phyloP scores from a whole-genome alignment of 2,329 filamentous ascomycete species.

The Aureobasidium zeae region DNA sequence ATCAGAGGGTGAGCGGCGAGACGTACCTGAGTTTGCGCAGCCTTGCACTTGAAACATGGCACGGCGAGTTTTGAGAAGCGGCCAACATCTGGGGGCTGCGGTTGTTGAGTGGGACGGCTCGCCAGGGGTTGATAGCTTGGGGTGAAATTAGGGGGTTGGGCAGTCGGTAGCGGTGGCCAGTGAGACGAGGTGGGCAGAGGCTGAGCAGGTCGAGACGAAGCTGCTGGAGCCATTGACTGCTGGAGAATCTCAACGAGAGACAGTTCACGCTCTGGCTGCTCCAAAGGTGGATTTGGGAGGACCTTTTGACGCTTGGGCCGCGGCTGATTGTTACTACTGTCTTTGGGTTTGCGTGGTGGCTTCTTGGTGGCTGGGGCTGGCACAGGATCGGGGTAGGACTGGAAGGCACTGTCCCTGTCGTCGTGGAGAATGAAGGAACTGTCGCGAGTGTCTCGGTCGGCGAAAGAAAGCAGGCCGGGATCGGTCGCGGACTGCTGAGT shows the following conservation, averaged over 20 bases:
- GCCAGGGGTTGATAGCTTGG: not conserved
- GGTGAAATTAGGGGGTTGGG: not conserved
- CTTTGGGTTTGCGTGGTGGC: conserved; percentile 6
- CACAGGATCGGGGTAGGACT: conserved; percentile 1
- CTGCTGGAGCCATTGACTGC: conserved; percentile 15
- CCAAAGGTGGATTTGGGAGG: not conserved
- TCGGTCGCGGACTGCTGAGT: not conserved
- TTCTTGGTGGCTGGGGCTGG: not conserved
- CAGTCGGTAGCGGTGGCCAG: not conserved
- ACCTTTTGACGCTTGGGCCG: conserved; percentile 12
- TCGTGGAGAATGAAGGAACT: not conserved
- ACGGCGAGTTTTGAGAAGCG: conserved; percentile 13
- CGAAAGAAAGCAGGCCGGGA: not conserved
- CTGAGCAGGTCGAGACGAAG: no score
- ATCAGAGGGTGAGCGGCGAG: no score
- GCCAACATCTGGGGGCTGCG: conserved; percentile 9
- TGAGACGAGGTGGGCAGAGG: not conserved
- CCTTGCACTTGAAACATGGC: conserved; percentile 16
- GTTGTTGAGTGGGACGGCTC: not conserved
- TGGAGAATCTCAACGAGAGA: conserved; percentile 25
- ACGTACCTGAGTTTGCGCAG: conserved; percentile 7
- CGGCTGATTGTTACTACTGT: not conserved
- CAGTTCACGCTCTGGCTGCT: conserved; percentile 18
- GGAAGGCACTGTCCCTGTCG: conserved; percentile 7
- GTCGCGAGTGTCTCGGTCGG: not conserved